These are phyloP conservation scores for Talaromyces ruber DNA, from an alignment of 495 filamentous ascomycete species.

Conservation along the genomic window DNA sequence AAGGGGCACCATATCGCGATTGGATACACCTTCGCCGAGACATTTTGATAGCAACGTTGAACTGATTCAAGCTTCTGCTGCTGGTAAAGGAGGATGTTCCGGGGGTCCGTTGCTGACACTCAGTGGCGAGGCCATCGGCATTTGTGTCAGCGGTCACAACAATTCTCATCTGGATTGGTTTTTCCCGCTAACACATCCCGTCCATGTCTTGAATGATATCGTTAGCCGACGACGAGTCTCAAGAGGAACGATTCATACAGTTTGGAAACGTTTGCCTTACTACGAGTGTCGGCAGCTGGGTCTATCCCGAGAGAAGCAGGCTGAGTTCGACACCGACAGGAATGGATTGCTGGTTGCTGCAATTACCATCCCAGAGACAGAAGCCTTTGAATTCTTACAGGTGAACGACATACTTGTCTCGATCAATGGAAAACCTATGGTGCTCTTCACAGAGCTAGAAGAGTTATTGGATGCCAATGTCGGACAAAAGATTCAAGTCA, in stretches of 20 bases:
- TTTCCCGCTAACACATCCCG: not conserved
- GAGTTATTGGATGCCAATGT: not conserved
- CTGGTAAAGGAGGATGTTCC: constrained; percentile 4
- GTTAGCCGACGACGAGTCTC: not conserved
- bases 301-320: constrained; percentile 1
- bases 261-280: constrained; percentile 1
- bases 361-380: constrained; percentile 1
- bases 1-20: not conserved
- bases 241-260: constrained; percentile 4
- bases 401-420: constrained; percentile 4
- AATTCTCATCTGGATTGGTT: constrained; percentile 3
- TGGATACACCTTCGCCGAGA: not conserved
- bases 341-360: constrained; percentile 1
- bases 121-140: constrained; percentile 1
- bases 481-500: not conserved
- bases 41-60: constrained; percentile 1
- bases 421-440: not conserved
- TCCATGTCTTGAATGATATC: not conserved
- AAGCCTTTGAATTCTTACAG: not conserved
- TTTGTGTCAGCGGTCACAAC: constrained; percentile 5
- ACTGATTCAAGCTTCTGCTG: constrained; percentile 4
- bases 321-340: not conserved
- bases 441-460: not conserved
- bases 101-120: not conserved
- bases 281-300: constrained; percentile 5